phyloP scores from a whole-genome alignment of 2,329 filamentous ascomycete species.

The Pleoardoris graminearum region DNA sequence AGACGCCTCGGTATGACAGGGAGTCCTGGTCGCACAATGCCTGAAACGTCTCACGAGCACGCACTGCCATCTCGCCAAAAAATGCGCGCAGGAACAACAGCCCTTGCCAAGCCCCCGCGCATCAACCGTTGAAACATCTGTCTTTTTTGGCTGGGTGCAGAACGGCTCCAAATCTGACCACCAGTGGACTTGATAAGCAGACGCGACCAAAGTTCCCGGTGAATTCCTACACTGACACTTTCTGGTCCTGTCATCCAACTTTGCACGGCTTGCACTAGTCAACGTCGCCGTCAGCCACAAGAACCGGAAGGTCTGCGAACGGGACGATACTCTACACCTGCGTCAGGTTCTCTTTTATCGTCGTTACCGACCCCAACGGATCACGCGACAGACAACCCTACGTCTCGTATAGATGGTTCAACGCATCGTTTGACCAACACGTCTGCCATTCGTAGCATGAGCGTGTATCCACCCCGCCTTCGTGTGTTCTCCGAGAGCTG shows the following conservation, averaged over 20 bases:
- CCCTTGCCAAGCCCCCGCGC: not conserved
- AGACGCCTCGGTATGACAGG: not conserved
- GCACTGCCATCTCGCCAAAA: slow-evolving; percentile 4
- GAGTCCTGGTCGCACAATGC: slow-evolving; percentile 1
- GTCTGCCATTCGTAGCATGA: slow-evolving; percentile 7
- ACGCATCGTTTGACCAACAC: slow-evolving; percentile 6
- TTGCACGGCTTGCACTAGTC: not conserved
- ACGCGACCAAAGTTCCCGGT: too few species aligned
- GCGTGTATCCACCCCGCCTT: slow-evolving; percentile 8
- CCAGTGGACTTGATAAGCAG: too few species aligned
- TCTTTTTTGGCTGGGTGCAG: not conserved
- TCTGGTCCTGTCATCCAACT: too few species aligned
- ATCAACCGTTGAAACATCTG: slow-evolving; percentile 4
- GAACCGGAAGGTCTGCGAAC: slow-evolving; percentile 9
- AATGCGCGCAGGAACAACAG: not conserved
- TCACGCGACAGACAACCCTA: not conserved
- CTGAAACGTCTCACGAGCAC: slow-evolving; percentile 9
- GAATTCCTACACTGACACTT: too few species aligned
- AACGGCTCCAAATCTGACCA: too few species aligned
- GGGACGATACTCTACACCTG: not conserved
- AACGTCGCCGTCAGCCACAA: slow-evolving; percentile 20
- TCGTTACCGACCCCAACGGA: too few species aligned
- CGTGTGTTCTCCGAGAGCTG: slow-evolving; percentile 5
- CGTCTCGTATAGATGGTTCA: slow-evolving; percentile 1
- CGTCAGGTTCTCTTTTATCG: not conserved